phyloP scores from a whole-genome alignment of 1,284 basidiomycete species.

The Sporisorium graminicola region DNA sequence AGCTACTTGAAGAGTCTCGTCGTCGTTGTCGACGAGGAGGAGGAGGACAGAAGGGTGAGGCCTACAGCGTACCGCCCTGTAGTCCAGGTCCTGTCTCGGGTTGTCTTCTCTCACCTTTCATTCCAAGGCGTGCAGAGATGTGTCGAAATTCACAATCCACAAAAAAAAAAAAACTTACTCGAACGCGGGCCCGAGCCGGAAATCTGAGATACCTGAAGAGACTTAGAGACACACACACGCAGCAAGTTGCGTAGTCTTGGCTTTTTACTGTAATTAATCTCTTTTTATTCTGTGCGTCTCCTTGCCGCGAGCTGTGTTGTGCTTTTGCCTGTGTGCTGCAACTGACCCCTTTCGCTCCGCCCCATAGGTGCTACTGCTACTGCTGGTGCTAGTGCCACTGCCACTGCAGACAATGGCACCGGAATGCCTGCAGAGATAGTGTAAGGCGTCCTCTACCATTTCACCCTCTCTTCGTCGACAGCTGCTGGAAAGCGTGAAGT shows the following conservation, averaged over 20 bases:
- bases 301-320: not conserved
- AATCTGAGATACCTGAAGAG: too few relatives aligned
- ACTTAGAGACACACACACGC: too few relatives aligned
- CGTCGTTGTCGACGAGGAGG: not conserved
- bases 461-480: not conserved
- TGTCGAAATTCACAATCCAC: too few relatives aligned
- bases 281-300: not conserved
- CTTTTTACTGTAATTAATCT: not conserved
- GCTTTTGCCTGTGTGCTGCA: slow-evolving; percentile 1
- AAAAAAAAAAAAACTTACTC: not conserved
- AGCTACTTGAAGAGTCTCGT: not conserved
- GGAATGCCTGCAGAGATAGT: not conserved
- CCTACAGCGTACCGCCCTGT: too few relatives aligned
- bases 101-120: not conserved
- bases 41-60: not conserved
- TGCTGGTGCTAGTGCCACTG: not conserved
- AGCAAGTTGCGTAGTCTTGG: too few relatives aligned
- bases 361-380: too few relatives aligned
- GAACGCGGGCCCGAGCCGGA: too few relatives aligned
- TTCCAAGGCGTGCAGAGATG: too few relatives aligned
- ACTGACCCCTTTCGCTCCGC: slow-evolving; percentile 5
- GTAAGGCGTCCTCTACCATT: not conserved
- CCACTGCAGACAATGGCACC: not conserved
- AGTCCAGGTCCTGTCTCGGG: too few relatives aligned
- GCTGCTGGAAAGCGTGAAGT: not conserved